Evolutionary conservation across 371 early-diverging fungal species (phyloP), one percentile per base, ranked within the genome.

Genomic region (Funneliformis caledonium): DNA sequence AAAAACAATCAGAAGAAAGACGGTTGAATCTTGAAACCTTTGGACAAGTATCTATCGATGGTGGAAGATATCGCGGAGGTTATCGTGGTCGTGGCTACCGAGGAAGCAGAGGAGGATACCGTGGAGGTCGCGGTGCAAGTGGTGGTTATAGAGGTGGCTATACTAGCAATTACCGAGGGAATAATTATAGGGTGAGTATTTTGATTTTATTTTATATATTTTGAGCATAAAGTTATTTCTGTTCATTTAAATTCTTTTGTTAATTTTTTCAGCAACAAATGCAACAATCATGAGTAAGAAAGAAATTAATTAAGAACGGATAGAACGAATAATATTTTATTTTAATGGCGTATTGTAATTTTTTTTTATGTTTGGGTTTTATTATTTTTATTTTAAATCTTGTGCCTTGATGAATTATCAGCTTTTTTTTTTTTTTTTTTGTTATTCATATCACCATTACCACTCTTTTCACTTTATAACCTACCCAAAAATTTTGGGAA

Each of bases 11-110:
- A 31, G 95, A 96, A 83, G 98, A 98, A 88, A 92, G 97, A 45
- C 91, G 91, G 79, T 85, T 95, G 81, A 97, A 97, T 85, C 84
- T 96, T 85, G 98, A 97, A 86, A 98, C 99, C 2, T 98, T 98
- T 91, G 98, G 98, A 50, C 96, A 96, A 86, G 88, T 92, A 8
- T 90, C 92, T 26, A 88, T 91, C 11, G 92, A 92, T 61, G 88
- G 87, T 81, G 90, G 90, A 60, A 86, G 93, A 78, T 91, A 88
- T 86, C 90, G 92, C 79, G 88, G 89, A 65, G 87, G 88, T 64
- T 85, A 89, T 82, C 89, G 91, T 64, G 88, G 91, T 47, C 89
- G 91, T 22, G 86, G 88, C 43, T 86, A 87, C 65, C 87, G 90
- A 78, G 88, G 88, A 26, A 73, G 83, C 31, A 87, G 90, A 84